A percentile compares a stretch with the other conserved stretches of the same genome.
These are phyloP conservation scores for Dactylellina cionopaga DNA, from an alignment of 2,329 filamentous ascomycete species.

Conservation along the genomic window DNA sequence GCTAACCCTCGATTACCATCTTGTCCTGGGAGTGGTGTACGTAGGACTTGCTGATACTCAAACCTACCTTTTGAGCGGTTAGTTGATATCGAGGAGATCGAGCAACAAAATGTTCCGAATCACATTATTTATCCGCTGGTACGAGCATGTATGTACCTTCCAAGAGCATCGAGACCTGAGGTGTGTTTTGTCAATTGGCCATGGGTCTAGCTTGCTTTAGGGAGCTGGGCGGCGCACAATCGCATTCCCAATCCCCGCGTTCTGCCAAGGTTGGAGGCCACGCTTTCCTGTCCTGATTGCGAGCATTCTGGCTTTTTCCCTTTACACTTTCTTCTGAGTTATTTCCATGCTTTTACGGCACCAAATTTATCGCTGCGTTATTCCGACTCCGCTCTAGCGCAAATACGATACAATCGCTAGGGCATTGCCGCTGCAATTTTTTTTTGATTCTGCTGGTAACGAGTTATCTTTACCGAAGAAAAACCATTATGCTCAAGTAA, in stretches of 20 bases:
- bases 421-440: neutral
- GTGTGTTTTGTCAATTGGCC: neutral
- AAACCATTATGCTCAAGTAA: no score
- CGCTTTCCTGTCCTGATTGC: neutral
- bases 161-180: constrained; percentile 13
- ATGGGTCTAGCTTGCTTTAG: constrained; percentile 10
- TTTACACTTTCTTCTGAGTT: neutral
- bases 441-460: no score
- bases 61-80: no score
- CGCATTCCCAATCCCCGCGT: neutral
- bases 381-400: constrained; percentile 42
- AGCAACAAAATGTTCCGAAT: no score
- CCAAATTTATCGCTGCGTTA: constrained; percentile 7
- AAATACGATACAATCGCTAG: constrained; percentile 8
- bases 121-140: no score
- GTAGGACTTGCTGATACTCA: no score
- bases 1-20: no score
- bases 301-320: neutral
- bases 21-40: no score
- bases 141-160: no score
- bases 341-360: constrained; percentile 31
- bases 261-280: constrained; percentile 1
- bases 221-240: constrained; percentile 23
- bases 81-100: no score
- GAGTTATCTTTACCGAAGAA: constrained; percentile 8